Evolutionary conservation across 495 filamentous ascomycete species (phyloP), one percentile per base, ranked within the genome.

Genomic region (Neurospora cerealis): DNA sequence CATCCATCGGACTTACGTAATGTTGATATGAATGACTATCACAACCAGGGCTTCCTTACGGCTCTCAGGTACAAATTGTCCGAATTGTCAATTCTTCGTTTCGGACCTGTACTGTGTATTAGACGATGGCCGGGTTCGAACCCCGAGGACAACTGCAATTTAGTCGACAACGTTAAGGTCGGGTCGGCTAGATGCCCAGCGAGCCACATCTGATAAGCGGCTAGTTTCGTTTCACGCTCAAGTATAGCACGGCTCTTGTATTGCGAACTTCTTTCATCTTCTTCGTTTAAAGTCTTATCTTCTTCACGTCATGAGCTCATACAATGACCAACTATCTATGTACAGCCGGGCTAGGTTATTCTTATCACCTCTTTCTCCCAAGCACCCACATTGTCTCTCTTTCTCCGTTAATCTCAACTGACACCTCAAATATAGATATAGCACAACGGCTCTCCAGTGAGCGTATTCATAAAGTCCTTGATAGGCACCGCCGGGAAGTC

Each of bases 361-460:
- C 21, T 54, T 21, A 54, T 24, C 46, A 24, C 10, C 46, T 54
- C 46, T 4, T 54, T 24, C n/a, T 24, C n/a, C n/a, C 7, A 24
- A 54, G 6, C 46, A 54, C 42, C 17, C 42, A 46, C 17, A 46
- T n/a, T 6, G 10, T 54, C 28, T 54, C 21, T 54, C 21, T 54
- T 24, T 11, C 46, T 41, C 21, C 21, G 4, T 9, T 54, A 13
- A 24, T 54, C 4, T 9, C 9, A 10, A 13, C 46, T 24, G 13
- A 54, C 46, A 54, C 46, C 46, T 54, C 19, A 24, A n/a, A 48
- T 24, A 48, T 79, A 79, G n/a, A 79, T 74, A 71, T 79, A 79
- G 46, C 78, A 79, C 41, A 78, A 42, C 17, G 78, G 78, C 17
- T 74, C 72, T 3, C 76, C 76, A 6, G 74, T 73, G 4, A 79